Evolutionary conservation across 495 filamentous ascomycete species (phyloP).

Genomic region (Aspergillus ostianus): DNA sequence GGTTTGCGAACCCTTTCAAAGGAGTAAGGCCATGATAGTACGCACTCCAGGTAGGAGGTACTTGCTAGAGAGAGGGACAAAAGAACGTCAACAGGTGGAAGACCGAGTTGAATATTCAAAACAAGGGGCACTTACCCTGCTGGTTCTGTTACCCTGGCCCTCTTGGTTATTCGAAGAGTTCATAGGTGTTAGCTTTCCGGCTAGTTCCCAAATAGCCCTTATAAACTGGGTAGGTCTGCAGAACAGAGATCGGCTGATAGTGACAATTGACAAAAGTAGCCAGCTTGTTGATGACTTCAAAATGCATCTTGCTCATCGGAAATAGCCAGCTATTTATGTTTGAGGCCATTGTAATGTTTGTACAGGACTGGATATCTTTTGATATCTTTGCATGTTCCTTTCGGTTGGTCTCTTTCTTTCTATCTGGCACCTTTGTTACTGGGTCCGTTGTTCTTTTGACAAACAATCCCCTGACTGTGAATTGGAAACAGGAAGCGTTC

Average conservation of each 20-base stretch:
- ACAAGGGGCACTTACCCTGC: background rate
- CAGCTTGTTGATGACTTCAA: background rate
- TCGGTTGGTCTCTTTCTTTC: background rate
- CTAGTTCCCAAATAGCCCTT: no score
- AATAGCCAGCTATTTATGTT: background rate
- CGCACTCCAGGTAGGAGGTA: background rate
- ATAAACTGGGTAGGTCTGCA: background rate
- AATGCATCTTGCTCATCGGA: background rate
- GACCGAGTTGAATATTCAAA: background rate
- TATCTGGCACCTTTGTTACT: background rate
- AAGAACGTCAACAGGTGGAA: background rate
- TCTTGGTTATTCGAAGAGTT: background rate
- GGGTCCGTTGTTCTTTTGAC: background rate
- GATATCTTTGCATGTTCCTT: background rate
- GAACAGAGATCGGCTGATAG: background rate
- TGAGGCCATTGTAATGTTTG: background rate
- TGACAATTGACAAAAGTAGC: background rate
- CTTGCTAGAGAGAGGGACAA: background rate
- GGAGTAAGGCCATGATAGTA: background rate
- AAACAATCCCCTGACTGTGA: background rate
- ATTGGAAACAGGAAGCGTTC: background rate
- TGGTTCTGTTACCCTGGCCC: background rate
- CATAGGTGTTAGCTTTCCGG: background rate
- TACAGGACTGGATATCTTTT: background rate
- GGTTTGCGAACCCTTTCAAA: slow-evolving; percentile 11